Conservation (phyloP, 495 filamentous ascomycete genomes). For the Talaromyces nanjingensis region DNA sequence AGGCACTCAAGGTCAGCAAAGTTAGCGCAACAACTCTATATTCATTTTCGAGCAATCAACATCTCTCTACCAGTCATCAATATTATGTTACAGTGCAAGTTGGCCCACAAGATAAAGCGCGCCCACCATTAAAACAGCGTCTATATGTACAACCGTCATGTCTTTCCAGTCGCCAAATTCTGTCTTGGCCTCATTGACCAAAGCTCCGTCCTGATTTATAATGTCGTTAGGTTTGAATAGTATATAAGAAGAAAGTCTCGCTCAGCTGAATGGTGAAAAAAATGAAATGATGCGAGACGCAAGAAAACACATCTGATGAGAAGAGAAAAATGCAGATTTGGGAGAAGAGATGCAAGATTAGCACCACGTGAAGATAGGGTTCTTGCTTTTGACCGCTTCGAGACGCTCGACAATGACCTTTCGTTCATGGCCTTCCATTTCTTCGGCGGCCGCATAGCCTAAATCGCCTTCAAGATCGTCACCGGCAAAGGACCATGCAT, state of each 20-base stretch:
- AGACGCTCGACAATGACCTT: conserved; percentile 95
- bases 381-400: conserved; percentile 89
- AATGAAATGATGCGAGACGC: background rate
- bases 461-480: conserved; percentile 87
- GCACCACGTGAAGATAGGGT: conserved; percentile 98
- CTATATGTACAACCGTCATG: conserved; percentile 1
- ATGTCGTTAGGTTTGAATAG: background rate
- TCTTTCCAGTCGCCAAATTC: background rate
- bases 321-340: background rate
- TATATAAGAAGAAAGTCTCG: background rate
- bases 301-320: background rate
- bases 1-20: background rate
- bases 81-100: conserved; percentile 3
- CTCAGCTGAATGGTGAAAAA: background rate
- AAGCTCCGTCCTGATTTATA: background rate
- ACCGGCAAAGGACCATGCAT: conserved; percentile 44
- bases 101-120: background rate
- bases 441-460: conserved; percentile 87
- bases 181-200: background rate
- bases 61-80: background rate
- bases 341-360: conserved; percentile 32
- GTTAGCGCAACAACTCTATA: background rate
- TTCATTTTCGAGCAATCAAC: background rate
- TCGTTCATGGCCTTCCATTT: conserved; percentile 80
- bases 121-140: background rate